phyloP scores from a whole-genome alignment of 2,329 filamentous ascomycete genomes.

The Neofusicoccum parvum region DNA sequence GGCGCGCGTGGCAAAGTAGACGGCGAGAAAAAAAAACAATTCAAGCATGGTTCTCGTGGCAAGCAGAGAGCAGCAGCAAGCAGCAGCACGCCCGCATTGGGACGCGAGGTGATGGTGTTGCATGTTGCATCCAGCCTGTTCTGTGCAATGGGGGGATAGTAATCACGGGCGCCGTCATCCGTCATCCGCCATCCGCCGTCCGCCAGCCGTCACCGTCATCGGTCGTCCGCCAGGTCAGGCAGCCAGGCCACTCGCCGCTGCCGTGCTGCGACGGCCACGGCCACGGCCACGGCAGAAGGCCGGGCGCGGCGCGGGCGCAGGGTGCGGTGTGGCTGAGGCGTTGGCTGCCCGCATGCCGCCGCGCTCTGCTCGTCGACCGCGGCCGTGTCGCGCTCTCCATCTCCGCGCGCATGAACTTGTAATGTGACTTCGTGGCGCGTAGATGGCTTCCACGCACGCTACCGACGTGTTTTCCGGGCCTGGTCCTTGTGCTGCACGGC shows the following conservation, averaged over 20 bases:
- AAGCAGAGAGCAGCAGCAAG: not conserved
- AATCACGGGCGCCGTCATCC: not conserved
- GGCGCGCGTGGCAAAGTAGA: not conserved
- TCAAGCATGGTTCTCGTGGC: not conserved
- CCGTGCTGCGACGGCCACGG: too few species aligned
- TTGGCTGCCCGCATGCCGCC: not conserved
- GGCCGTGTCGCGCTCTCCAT: not conserved
- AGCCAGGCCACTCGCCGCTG: not conserved
- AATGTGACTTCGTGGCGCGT: conserved; percentile 6
- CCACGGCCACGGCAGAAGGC: too few species aligned
- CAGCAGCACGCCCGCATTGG: not conserved
- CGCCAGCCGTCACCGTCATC: too few species aligned
- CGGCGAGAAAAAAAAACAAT: not conserved
- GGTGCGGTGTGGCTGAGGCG: not conserved
- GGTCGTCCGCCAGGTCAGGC: conserved; percentile 8
- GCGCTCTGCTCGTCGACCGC: not conserved
- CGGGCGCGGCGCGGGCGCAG: not conserved
- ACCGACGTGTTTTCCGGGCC: not conserved
- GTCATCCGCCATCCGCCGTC: not conserved
- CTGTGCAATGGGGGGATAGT: not conserved
- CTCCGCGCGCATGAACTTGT: not conserved
- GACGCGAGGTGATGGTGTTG: conserved; percentile 18
- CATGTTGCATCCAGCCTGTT: not conserved
- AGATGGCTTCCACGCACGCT: not conserved
- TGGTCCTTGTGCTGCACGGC: not conserved